Evolutionary conservation across 1,139 yeast genomes (phyloP).

Genomic region (Suhomyces panamericanus): DNA sequence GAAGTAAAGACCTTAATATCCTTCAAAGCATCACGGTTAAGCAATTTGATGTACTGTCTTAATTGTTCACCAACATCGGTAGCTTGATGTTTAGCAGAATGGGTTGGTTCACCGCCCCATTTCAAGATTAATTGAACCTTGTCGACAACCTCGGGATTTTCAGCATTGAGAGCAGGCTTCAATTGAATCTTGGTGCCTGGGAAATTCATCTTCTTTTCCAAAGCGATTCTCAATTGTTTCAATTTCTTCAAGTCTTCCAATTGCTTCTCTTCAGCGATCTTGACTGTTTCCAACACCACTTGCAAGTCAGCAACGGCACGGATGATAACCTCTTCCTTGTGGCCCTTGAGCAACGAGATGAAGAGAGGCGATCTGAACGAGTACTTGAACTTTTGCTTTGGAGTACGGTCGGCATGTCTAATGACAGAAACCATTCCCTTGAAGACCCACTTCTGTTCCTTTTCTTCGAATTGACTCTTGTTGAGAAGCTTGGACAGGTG

Average conservation of each 20-base stretch:
- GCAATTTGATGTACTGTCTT: slow-evolving; percentile 84
- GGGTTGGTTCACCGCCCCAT: slow-evolving; percentile 99
- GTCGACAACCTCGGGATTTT: slow-evolving; percentile 68
- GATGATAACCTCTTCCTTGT: slow-evolving; percentile 92
- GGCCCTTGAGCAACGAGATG: slow-evolving; percentile 86
- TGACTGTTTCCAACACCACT: slow-evolving; percentile 82
- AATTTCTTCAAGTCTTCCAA: slow-evolving; percentile 82
- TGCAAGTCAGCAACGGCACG: slow-evolving; percentile 84
- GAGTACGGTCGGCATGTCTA: slow-evolving; percentile 98
- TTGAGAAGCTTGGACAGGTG: slow-evolving; percentile 37
- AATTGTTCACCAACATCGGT: slow-evolving; percentile 93
- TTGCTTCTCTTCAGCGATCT: slow-evolving; percentile 72
- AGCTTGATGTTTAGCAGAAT: slow-evolving; percentile 93
- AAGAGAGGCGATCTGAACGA: slow-evolving; percentile 88
- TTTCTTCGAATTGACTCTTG: slow-evolving; percentile 61
- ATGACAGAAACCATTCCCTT: slow-evolving; percentile 91
- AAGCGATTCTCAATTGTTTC: slow-evolving; percentile 72
- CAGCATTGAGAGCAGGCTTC: slow-evolving; percentile 76
- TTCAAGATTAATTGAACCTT: slow-evolving; percentile 93
- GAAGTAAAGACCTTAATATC: slow-evolving; percentile 88
- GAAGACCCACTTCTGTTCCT: slow-evolving; percentile 94
- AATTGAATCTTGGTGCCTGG: slow-evolving; percentile 97
- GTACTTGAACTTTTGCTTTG: slow-evolving; percentile 97
- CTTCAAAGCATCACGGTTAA: slow-evolving; percentile 80
- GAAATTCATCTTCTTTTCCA: slow-evolving; percentile 82